Conservation (phyloP, 345 rosid species). For the Eucalyptus pauciflora region DNA sequence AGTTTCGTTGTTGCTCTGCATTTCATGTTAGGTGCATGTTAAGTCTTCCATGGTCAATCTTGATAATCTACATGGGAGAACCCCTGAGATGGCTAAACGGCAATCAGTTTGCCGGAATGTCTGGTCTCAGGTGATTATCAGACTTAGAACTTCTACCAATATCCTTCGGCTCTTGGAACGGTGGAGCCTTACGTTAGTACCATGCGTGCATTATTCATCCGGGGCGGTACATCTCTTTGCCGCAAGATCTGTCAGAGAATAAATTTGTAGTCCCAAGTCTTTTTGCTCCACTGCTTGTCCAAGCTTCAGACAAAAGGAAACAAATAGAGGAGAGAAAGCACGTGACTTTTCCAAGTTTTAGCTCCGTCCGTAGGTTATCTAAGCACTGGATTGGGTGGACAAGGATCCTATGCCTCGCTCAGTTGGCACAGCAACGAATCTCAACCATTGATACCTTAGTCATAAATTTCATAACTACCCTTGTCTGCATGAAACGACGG, state of each 20-base stretch:
- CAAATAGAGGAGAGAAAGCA: background rate
- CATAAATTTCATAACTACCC: background rate
- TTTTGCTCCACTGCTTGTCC: background rate
- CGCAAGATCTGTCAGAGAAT: background rate
- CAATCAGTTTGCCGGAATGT: background rate
- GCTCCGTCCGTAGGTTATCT: background rate
- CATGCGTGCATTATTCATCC: background rate
- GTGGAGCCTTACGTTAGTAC: background rate
- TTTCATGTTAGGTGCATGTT: background rate
- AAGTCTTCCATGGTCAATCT: background rate
- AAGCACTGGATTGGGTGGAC: background rate
- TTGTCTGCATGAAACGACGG: background rate
- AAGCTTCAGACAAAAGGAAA: background rate
- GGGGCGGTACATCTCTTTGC: background rate
- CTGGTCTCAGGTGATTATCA: background rate
- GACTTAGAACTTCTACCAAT: background rate
- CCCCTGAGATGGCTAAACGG: background rate
- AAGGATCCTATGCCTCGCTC: background rate
- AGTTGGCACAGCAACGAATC: background rate
- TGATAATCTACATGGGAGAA: background rate
- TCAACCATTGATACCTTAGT: background rate
- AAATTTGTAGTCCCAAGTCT: background rate
- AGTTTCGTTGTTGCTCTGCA: background rate
- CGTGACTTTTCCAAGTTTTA: background rate
- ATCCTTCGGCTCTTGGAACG: background rate